Evolutionary conservation across 2,329 filamentous ascomycete genomes (phyloP), one percentile per base, ranked within the genome.

Genomic region (Mollisia scopiformis): DNA sequence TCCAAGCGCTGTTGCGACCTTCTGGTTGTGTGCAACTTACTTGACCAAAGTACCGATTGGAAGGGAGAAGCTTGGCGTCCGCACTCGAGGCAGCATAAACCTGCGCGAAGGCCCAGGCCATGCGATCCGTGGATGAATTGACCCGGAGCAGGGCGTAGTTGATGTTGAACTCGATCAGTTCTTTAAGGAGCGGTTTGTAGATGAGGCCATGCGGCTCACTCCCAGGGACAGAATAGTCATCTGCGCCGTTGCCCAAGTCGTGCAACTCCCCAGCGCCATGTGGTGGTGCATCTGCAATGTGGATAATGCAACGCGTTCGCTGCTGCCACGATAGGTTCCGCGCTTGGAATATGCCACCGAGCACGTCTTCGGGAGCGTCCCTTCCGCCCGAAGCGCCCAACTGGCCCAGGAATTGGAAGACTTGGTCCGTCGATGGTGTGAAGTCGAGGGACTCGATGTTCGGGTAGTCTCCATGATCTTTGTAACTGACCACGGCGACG

Each of bases 401-500:
- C 1, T 19, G 21, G 56, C 66, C 54, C n/a, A 76, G 59, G 37
- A 75, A 75, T 1, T 25, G 8, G 37, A 43, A 59, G 0, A 75
- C 72, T 19, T 61, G 1, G 54, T 67, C 64, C 2, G 57, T 55
- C 8, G 61, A 57, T 7, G 63, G 19, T 0, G 72, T 75, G 50
- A 76, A 76, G 55, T 75, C 73, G 16, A 75, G 72, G 28, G 71
- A 69, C 56, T 75, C 58, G 21, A 73, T 63, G 47, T 68, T 67
- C 23, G 61, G 55, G 1, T 31, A 21, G 58, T 73, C 69, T 1
- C 37, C 41, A 54, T 77, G 75, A 54, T 77, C 75, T 31, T 73
- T 77, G 63, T 77, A 77, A 0, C 69, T 69, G 0, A 77, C 75
- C 1, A 77, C 71, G 0, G 73, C 74, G 1, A 77, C 68, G 0